Conservation (phyloP, 2,329 filamentous ascomycete species). For the Ambrosiella beaveri region DNA sequence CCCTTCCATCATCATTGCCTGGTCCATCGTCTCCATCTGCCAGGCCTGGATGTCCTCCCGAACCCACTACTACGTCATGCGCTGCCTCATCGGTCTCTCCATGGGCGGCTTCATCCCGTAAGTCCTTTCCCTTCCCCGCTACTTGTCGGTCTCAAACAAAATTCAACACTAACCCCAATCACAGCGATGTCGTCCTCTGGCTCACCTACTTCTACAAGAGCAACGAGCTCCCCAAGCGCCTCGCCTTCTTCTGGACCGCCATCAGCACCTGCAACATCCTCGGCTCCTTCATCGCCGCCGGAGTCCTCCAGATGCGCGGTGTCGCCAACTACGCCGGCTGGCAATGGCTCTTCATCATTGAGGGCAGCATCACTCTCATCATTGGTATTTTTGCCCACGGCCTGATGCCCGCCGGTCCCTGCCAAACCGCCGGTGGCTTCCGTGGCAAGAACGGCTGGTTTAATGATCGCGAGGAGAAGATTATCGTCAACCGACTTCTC, state of each 20-base stretch:
- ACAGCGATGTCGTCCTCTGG: conserved; percentile 19
- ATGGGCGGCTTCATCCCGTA: conserved; percentile 35
- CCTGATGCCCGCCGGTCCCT: conserved; percentile 29
- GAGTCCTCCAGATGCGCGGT: conserved; percentile 22
- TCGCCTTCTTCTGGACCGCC: conserved; percentile 20
- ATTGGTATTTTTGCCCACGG: conserved; percentile 28
- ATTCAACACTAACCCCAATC: not conserved
- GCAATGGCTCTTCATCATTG: conserved; percentile 20
- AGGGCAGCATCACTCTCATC: conserved; percentile 20
- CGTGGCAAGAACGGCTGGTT: conserved; percentile 45
- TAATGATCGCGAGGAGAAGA: conserved; percentile 40
- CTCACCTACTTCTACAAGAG: conserved; percentile 21
- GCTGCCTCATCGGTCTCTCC: conserved; percentile 27
- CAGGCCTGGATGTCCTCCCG: conserved; percentile 23
- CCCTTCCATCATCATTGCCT: conserved; percentile 24
- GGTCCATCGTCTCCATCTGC: conserved; percentile 24
- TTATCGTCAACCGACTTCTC: conserved; percentile 42
- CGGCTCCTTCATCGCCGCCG: conserved; percentile 31
- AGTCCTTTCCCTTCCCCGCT: conserved; percentile 12
- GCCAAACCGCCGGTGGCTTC: conserved; percentile 37
- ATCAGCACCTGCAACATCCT: conserved; percentile 16
- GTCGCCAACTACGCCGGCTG: conserved; percentile 23
- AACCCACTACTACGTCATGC: conserved; percentile 24
- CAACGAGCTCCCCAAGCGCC: conserved; percentile 18
- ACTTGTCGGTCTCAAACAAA: too few species aligned